Percentiles rank a stretch among this genome's conserved stretches.
These are phyloP conservation scores for Oldenlandia corymbosa DNA, from an alignment of 257 asterid genomes.

Conservation along the genomic window DNA sequence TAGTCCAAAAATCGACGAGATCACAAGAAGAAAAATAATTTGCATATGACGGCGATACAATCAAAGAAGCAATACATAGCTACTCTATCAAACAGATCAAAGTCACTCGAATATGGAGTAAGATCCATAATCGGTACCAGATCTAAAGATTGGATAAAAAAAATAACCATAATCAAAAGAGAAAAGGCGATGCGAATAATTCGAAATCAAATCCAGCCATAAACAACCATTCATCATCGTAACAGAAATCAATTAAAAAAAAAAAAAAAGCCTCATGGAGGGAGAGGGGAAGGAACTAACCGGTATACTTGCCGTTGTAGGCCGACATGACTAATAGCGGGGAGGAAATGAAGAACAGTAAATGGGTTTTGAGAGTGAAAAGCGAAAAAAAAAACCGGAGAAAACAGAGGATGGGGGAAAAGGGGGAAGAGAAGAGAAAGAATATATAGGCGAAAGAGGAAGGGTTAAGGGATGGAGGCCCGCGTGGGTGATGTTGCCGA, in stretches of 20 bases:
- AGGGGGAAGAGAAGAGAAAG: not conserved
- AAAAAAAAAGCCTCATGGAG: too few relatives aligned
- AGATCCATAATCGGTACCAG: not conserved
- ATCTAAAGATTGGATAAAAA: not conserved
- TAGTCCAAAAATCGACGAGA: not conserved
- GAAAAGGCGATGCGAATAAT: too few relatives aligned
- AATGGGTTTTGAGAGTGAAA: not conserved
- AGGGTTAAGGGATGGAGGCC: not conserved
- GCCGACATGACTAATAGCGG: conserved; percentile 46
- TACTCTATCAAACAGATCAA: not conserved
- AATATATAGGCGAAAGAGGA: not conserved
- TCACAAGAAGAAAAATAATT: not conserved
- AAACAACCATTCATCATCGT: conserved; percentile 1
- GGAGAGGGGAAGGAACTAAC: conserved; percentile 22
- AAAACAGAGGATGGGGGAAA: not conserved
- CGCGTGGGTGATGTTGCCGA: conserved; percentile 16
- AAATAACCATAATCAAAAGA: too few relatives aligned
- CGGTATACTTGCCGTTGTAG: conserved; percentile 83
- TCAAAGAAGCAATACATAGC: not conserved
- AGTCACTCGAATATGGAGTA: not conserved
- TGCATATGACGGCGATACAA: too few relatives aligned
- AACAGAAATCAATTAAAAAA: not conserved
- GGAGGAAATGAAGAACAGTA: not conserved
- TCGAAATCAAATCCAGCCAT: not conserved
- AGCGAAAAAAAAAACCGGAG: not conserved